These are phyloP conservation scores for Colletotrichum musicola DNA, from an alignment of 2,329 filamentous ascomycete species.

Conservation along the genomic window DNA sequence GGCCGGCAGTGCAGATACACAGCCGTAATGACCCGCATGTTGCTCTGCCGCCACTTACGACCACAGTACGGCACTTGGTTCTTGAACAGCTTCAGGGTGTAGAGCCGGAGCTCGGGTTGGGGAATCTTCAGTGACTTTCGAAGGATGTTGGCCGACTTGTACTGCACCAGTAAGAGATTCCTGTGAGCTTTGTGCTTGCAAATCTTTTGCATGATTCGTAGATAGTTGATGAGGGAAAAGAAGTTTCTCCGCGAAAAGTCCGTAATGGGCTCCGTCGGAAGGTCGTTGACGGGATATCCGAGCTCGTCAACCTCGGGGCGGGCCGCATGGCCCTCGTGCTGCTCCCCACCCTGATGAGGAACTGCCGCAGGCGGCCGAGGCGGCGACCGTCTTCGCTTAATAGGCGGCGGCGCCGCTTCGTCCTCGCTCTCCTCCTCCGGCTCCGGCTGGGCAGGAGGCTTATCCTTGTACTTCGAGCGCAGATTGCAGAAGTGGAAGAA, in stretches of 20 bases:
- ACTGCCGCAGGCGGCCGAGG: conserved; percentile 50
- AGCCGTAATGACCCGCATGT: conserved; percentile 98
- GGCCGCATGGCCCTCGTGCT: conserved; percentile 51
- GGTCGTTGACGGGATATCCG: conserved; percentile 79
- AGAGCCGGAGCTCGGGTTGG: conserved; percentile 87
- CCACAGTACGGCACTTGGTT: conserved; percentile 98
- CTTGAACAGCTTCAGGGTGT: conserved; percentile 98
- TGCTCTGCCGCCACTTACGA: conserved; percentile 96
- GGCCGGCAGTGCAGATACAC: conserved; percentile 95
- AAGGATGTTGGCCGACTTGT: conserved; percentile 93
- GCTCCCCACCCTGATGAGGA: conserved; percentile 41
- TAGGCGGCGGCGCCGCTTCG: conserved; percentile 88
- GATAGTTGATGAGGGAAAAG: conserved; percentile 93
- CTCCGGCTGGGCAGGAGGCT: conserved; percentile 42
- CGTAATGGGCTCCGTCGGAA: conserved; percentile 83
- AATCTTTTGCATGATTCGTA: conserved; percentile 97
- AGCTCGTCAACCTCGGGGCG: conserved; percentile 85
- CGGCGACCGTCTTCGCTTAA: conserved; percentile 69
- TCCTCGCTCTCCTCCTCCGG: conserved; percentile 67
- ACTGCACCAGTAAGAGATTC: conserved; percentile 92
- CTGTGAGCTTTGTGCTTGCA: conserved; percentile 96
- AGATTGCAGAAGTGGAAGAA: conserved; percentile 93
- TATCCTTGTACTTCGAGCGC: conserved; percentile 66
- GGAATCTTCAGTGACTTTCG: conserved; percentile 93
- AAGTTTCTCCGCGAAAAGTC: conserved; percentile 95